A percentile compares a stretch with the other conserved stretches of the same genome.
phyloP scores from a whole-genome alignment of 352 stramenopile species.

The Phytopythium ostracodes region DNA sequence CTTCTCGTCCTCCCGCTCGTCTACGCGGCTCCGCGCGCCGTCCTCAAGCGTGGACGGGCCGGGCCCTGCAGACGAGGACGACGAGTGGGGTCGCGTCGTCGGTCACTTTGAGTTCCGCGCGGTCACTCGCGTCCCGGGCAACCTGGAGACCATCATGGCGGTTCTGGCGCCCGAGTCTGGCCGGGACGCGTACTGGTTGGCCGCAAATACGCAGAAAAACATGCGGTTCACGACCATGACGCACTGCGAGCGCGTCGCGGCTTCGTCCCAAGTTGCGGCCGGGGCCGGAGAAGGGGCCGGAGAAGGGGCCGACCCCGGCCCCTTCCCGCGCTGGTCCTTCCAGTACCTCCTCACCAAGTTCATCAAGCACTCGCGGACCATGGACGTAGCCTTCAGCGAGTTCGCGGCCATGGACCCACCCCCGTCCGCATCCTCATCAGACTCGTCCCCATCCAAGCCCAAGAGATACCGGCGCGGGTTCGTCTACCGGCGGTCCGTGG shows the following conservation, averaged over 20 bases:
- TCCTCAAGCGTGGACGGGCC: slow-evolving; percentile 8
- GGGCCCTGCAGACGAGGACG: slow-evolving; percentile 5
- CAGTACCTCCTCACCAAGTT: slow-evolving; percentile 61
- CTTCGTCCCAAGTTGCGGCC: no score
- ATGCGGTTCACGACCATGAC: slow-evolving; percentile 50
- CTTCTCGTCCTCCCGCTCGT: slow-evolving; percentile 24
- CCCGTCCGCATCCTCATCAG: not conserved
- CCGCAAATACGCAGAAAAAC: slow-evolving; percentile 61
- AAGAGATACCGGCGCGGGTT: slow-evolving; percentile 45
- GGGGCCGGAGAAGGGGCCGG: no score
- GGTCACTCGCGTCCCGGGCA: slow-evolving; percentile 59
- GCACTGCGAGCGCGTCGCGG: slow-evolving; percentile 23
- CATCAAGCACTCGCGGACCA: slow-evolving; percentile 51
- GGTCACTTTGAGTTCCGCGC: slow-evolving; percentile 60
- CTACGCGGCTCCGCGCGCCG: slow-evolving; percentile 11
- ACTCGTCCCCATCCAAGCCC: slow-evolving; percentile 19
- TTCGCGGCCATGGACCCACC: slow-evolving; percentile 34
- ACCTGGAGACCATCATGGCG: slow-evolving; percentile 50
- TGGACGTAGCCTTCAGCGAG: slow-evolving; percentile 65
- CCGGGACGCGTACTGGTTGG: slow-evolving; percentile 70
- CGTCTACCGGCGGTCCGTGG: slow-evolving; percentile 73
- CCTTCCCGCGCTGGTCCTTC: slow-evolving; percentile 65
- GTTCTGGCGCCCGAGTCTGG: slow-evolving; percentile 50
- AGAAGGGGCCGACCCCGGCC: slow-evolving; percentile 31
- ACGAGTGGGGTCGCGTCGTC: slow-evolving; percentile 9